phyloP scores from a whole-genome alignment of 306 rosid species.

The Cucurbita ficifolia region DNA sequence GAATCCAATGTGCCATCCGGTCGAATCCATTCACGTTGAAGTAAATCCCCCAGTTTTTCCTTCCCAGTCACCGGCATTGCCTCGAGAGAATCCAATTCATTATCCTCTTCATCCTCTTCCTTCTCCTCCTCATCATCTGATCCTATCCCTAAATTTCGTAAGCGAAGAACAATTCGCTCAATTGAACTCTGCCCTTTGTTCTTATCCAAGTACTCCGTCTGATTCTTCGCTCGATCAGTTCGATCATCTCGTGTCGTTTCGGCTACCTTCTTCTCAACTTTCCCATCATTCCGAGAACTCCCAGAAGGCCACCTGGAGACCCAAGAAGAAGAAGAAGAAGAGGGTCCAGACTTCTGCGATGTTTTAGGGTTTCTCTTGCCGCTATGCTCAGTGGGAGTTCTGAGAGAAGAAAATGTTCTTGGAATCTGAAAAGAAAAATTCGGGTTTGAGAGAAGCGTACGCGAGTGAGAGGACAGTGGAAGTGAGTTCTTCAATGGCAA shows the following conservation, averaged over 20 bases:
- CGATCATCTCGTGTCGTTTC: constrained; percentile 14
- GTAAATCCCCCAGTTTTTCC: constrained; percentile 62
- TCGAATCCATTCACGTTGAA: constrained; percentile 71
- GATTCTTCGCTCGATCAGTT: constrained; percentile 13
- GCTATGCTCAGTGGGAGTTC: constrained; percentile 10
- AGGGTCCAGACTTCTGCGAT: constrained; percentile 20
- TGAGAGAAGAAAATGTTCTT: constrained; percentile 16
- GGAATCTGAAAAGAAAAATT: constrained; percentile 38
- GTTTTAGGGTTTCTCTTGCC: constrained; percentile 13
- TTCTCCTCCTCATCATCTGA: constrained; percentile 42
- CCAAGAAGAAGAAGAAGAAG: constrained; percentile 54
- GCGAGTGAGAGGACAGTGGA: constrained; percentile 24
- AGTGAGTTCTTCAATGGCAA: constrained; percentile 35
- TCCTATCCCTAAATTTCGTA: constrained; percentile 49
- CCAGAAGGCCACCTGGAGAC: constrained; percentile 42
- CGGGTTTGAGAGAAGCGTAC: constrained; percentile 30
- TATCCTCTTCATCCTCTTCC: constrained; percentile 11
- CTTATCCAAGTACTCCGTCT: constrained; percentile 13
- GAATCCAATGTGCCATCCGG: constrained; percentile 38
- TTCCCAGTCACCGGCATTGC: constrained; percentile 43
- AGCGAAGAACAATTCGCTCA: constrained; percentile 57
- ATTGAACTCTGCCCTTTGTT: constrained; percentile 49
- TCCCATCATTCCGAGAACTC: constrained; percentile 11
- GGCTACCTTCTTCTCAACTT: constrained; percentile 6
- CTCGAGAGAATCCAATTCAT: constrained; percentile 17